These are phyloP conservation scores for Mrakiaceae sp. DNA, from an alignment of 1,284 basidiomycete species.

Conservation along the genomic window DNA sequence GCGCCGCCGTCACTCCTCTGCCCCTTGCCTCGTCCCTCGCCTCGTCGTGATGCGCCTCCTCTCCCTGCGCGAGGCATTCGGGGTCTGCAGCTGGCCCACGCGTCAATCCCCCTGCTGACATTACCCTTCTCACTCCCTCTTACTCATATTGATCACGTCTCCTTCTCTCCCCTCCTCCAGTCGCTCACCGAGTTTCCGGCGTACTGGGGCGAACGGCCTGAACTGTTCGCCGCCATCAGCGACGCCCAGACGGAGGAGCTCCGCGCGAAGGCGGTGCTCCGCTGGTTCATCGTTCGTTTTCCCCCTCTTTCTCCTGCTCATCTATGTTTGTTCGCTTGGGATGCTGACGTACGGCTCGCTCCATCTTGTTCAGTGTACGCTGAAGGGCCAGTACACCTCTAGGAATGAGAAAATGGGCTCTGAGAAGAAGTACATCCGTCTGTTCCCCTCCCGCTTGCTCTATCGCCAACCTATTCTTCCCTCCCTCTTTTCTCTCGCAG, in stretches of 20 bases:
- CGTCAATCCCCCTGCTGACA: constrained; percentile 44
- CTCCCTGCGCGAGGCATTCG: constrained; percentile 41
- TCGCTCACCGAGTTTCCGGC: constrained; percentile 66
- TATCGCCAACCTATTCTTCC: constrained; percentile 12
- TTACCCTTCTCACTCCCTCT: not conserved
- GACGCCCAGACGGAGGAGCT: constrained; percentile 60
- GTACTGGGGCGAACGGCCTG: constrained; percentile 86
- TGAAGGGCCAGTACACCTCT: constrained; percentile 90
- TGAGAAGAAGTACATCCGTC: constrained; percentile 71
- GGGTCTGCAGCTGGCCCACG: no score
- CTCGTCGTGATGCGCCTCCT: not conserved
- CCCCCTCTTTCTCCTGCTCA: constrained; percentile 3
- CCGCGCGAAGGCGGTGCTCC: constrained; percentile 61
- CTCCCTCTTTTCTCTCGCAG: constrained; percentile 34
- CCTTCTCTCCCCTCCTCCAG: not conserved
- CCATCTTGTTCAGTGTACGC: constrained; percentile 48
- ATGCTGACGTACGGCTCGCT: not conserved
- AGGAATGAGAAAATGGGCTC: constrained; percentile 86
- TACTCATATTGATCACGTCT: not conserved
- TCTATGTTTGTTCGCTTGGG: not conserved
- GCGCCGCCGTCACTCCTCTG: not conserved
- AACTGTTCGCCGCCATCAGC: constrained; percentile 69
- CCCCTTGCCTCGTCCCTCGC: not conserved
- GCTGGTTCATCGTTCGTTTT: constrained; percentile 72
- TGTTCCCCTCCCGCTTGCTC: constrained; percentile 5